Evolutionary conservation across 352 stramenopile genomes (phyloP).

Genomic region (Globisporangium yorkense): DNA sequence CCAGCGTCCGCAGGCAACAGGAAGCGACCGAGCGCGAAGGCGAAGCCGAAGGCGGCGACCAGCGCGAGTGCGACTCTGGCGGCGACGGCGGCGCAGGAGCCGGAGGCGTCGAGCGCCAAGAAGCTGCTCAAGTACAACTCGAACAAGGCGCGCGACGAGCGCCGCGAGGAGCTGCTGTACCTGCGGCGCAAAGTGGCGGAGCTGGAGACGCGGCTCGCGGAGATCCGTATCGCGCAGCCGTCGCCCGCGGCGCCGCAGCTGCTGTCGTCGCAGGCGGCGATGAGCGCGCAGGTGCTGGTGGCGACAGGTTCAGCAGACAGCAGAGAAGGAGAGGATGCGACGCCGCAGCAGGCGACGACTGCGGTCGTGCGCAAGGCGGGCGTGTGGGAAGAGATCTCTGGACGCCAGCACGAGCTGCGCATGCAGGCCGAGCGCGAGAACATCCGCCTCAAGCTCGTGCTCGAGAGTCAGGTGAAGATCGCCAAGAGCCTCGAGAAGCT

Average conservation of each 20-base stretch:
- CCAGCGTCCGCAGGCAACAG: too few relatives aligned
- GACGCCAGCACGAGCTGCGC: conserved; percentile 15
- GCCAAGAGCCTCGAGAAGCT: conserved; percentile 42
- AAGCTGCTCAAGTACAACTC: conserved; percentile 31
- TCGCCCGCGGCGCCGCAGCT: not conserved
- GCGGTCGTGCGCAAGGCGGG: not conserved
- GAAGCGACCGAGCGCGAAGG: too few relatives aligned
- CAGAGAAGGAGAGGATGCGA: too few relatives aligned
- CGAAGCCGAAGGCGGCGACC: too few relatives aligned
- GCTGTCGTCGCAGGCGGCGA: not conserved
- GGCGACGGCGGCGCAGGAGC: too few relatives aligned
- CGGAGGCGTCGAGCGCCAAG: too few relatives aligned
- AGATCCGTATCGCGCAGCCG: not conserved
- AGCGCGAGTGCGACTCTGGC: too few relatives aligned
- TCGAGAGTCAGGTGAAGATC: conserved; percentile 65
- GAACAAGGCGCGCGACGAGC: conserved; percentile 41
- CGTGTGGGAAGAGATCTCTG: conserved; percentile 7
- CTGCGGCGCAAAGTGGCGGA: conserved; percentile 31
- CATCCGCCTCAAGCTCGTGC: conserved; percentile 35
- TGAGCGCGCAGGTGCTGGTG: too few relatives aligned
- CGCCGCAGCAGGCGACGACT: not conserved
- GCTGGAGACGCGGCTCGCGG: conserved; percentile 28
- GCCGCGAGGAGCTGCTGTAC: conserved; percentile 32
- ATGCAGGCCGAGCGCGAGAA: conserved; percentile 52
- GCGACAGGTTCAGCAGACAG: too few relatives aligned